Conservation (phyloP, 495 filamentous ascomycete species). For the Aspergillus nidulans region DNA sequence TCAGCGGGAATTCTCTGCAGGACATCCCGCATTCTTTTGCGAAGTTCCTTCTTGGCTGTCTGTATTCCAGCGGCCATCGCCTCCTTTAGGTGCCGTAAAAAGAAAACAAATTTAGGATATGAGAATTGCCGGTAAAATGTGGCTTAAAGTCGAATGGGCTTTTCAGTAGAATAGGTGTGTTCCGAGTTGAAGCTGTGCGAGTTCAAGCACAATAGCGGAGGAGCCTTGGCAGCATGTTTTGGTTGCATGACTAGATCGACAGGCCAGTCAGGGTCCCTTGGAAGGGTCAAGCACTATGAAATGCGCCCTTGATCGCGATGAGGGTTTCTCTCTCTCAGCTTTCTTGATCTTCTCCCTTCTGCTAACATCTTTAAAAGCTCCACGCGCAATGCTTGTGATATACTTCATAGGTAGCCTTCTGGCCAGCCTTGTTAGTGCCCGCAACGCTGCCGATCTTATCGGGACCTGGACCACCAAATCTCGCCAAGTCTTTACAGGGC, state of each 20-base stretch:
- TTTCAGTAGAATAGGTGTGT: neutral
- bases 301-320: slow-evolving; percentile 9
- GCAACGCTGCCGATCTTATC: slow-evolving; percentile 46
- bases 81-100: neutral
- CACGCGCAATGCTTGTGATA: slow-evolving; percentile 13
- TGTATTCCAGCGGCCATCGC: slow-evolving; percentile 51
- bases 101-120: too few relatives aligned
- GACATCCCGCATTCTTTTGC: slow-evolving; percentile 60
- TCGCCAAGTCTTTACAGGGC: slow-evolving; percentile 65
- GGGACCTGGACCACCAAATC: slow-evolving; percentile 81
- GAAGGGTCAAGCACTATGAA: slow-evolving; percentile 7
- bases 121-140: too few relatives aligned
- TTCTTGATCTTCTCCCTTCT: neutral
- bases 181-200: neutral
- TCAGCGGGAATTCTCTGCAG: slow-evolving; percentile 54
- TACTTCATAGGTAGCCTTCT: slow-evolving; percentile 18
- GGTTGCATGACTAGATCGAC: slow-evolving; percentile 16
- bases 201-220: neutral
- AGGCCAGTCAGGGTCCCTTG: slow-evolving; percentile 5
- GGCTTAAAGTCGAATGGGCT: too few relatives aligned
- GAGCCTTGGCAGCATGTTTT: slow-evolving; percentile 12
- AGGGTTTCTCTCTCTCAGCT: neutral
- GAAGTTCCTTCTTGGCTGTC: slow-evolving; percentile 68
- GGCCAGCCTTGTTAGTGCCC: slow-evolving; percentile 26
- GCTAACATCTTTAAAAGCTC: neutral